Evolutionary conservation across 305 asterid genomes (phyloP).

Genomic region (Lippia alba): DNA sequence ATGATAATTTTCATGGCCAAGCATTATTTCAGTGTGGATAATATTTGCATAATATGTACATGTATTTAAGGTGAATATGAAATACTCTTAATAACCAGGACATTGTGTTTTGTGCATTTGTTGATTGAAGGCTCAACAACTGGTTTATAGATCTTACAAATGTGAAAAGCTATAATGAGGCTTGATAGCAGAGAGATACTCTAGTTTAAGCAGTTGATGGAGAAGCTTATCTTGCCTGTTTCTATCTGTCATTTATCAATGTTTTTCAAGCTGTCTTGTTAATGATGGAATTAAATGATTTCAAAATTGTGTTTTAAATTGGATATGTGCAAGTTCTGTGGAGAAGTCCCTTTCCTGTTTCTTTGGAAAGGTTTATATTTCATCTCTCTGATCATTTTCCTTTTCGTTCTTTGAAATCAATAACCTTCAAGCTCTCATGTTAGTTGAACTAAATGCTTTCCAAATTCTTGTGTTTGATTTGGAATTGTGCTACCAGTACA

Average conservation of each 20-base stretch:
- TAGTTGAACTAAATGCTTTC: slow-evolving; percentile 1
- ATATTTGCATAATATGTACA: neutral
- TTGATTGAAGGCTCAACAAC: slow-evolving; percentile 8
- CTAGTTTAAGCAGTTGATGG: slow-evolving; percentile 9
- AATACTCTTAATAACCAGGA: slow-evolving; percentile 7
- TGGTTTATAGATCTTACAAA: slow-evolving; percentile 14
- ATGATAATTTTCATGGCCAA: slow-evolving; percentile 2
- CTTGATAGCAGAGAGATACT: slow-evolving; percentile 17
- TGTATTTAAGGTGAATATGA: slow-evolving; percentile 13
- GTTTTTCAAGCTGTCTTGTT: slow-evolving; percentile 8
- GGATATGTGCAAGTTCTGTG: slow-evolving; percentile 13
- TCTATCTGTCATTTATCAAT: neutral
- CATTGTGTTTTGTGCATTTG: slow-evolving; percentile 15
- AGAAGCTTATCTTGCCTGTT: slow-evolving; percentile 6
- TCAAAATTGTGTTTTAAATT: slow-evolving; percentile 19
- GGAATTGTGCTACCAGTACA: slow-evolving; percentile 16
- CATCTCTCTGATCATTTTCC: slow-evolving; percentile 1
- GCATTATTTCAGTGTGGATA: slow-evolving; percentile 8
- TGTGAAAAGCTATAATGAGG: neutral
- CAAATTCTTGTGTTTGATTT: slow-evolving; percentile 9
- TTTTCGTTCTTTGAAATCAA: neutral
- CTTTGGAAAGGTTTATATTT: slow-evolving; percentile 5
- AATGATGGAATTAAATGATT: slow-evolving; percentile 6
- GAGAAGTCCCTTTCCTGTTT: neutral
- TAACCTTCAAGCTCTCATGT: neutral